Conservation (phyloP, 352 stramenopile genomes). For the Phytophthora litchii region DNA sequence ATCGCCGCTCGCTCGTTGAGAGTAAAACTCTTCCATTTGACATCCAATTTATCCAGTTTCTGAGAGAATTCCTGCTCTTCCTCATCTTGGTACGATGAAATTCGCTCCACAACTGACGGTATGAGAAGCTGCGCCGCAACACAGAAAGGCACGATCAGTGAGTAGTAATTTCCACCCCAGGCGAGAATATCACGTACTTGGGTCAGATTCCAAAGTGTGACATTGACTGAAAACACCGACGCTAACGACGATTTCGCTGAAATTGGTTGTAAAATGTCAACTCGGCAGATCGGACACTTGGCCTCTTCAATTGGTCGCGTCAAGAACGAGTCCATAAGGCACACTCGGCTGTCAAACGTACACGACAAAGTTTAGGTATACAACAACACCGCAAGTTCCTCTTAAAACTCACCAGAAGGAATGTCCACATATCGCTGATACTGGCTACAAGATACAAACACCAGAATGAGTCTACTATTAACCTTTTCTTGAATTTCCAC, state of each 20-base stretch:
- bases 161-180: background rate
- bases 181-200: conserved; percentile 41
- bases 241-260: conserved; percentile 23
- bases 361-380: background rate
- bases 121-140: conserved; percentile 39
- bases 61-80: conserved; percentile 60
- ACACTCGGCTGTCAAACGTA: conserved; percentile 44
- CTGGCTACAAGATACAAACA: conserved; percentile 32
- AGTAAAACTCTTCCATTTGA: conserved; percentile 60
- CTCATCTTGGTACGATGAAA: conserved; percentile 25
- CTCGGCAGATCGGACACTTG: conserved; percentile 56
- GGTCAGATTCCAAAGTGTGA: conserved; percentile 75
- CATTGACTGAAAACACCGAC: conserved; percentile 61
- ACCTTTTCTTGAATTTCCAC: no score
- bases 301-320: conserved; percentile 49
- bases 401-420: conserved; percentile 50
- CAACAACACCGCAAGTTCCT: no score
- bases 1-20: conserved; percentile 35
- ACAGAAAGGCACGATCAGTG: background rate
- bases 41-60: conserved; percentile 58
- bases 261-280: conserved; percentile 42
- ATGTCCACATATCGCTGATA: conserved; percentile 52
- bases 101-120: conserved; percentile 23
- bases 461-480: conserved; percentile 2
- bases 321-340: conserved; percentile 55